These are phyloP conservation scores for Hyphopichia pseudoburtonii DNA, from an alignment of 1,139 yeast species.

Conservation along the genomic window DNA sequence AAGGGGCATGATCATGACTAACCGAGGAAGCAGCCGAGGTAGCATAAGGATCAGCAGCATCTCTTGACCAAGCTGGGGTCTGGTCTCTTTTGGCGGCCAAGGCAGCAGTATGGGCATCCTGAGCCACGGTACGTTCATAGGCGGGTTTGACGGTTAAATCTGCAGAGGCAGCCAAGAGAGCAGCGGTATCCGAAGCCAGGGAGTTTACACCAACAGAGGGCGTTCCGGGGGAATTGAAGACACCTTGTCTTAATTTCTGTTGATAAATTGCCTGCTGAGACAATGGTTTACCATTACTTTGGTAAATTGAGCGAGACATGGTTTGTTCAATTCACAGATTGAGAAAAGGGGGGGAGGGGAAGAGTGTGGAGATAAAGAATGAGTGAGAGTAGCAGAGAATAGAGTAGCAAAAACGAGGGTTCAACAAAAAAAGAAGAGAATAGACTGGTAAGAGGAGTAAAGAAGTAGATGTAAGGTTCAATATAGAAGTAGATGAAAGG, in stretches of 20 bases:
- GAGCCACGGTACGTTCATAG: constrained; percentile 62
- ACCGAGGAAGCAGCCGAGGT: constrained; percentile 43
- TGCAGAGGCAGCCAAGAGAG: constrained; percentile 66
- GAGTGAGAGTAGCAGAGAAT: neutral
- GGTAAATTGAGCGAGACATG: constrained; percentile 56
- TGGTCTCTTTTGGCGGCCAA: constrained; percentile 50
- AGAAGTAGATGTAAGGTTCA: no score
- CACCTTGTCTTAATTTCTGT: constrained; percentile 75
- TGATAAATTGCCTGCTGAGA: constrained; percentile 76
- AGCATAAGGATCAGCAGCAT: constrained; percentile 42
- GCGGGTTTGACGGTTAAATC: constrained; percentile 61
- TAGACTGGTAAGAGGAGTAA: no score
- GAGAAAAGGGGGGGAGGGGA: neutral
- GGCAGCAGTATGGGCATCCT: constrained; percentile 69
- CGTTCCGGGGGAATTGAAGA: constrained; percentile 67
- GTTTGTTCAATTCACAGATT: no score
- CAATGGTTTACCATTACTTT: constrained; percentile 65
- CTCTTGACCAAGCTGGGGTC: constrained; percentile 46
- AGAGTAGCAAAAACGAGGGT: neutral
- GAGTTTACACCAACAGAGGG: constrained; percentile 70
- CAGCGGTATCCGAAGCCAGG: constrained; percentile 74
- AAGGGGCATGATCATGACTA: constrained; percentile 10
- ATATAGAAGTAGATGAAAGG: no score
- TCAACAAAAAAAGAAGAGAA: neutral
- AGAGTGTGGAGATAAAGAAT: neutral